Evolutionary conservation across 2,329 filamentous ascomycete species (phyloP), one percentile per base, ranked within the genome.

Genomic region (Penicillium sp.): DNA sequence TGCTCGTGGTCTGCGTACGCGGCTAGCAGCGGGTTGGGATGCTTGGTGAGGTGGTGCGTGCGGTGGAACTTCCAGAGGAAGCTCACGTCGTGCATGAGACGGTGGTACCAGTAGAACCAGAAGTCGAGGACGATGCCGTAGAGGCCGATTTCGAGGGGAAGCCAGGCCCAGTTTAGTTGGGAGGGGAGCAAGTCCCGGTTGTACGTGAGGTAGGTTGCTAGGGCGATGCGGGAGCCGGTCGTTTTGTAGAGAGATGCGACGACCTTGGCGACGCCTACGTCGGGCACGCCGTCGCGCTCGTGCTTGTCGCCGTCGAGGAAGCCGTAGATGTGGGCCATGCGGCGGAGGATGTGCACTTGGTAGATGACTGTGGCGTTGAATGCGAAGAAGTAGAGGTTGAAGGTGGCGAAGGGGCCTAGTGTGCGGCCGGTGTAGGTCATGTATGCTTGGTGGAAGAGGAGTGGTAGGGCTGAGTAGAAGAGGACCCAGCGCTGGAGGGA

Each of bases 31-130:
- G 77, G 74, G 47, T 78, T 79, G 2, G 78, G 78, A 44, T 80
- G 78, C 57, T 80, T 80, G 43, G 78, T 79, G 16, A 80, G 66
- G 60, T 81, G 78, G 55, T 81, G 78, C 0, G 77, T 80, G 40
- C 77, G 74, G 67, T 81, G 78, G 60, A 72, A 79, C 54, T 77
- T 71, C 78, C 78, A 80, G 1, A 80, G 64, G 9, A 61, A 68
- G 53, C 72, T 65, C 31, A 77, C 60, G 55, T 79, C 77, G 60
- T 80, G 78, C 75, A 78, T 78, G 6, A 70, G 58, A 7, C 77
- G 74, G 60, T 68, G 65, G 24, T 66, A 67, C 62, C 65, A 66
- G 54, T 68, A 68, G 51, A 66, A 68, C 63, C 65, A 68, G 55
- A 68, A 68, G 49, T 66, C 66, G 55, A 68, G 63, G n/a, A 67